These are phyloP conservation scores for Linum tenue DNA, from an alignment of 345 rosid species.

Conservation along the genomic window DNA sequence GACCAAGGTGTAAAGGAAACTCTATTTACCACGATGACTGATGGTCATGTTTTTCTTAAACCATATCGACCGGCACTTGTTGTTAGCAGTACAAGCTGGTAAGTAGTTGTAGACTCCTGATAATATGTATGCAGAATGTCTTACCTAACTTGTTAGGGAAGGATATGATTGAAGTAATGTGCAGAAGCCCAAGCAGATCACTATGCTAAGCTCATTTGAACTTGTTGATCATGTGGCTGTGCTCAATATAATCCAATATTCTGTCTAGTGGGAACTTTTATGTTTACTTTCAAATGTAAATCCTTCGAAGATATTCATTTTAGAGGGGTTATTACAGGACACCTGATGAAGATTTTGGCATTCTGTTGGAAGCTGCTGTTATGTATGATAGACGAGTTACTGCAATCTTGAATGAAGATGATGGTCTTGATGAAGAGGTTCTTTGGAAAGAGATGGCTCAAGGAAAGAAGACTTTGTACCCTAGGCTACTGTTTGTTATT, in stretches of 20 bases:
- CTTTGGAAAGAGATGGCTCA: conserved; percentile 41
- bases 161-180: background rate
- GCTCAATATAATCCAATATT: no score
- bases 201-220: no score
- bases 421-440: conserved; percentile 31
- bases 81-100: conserved; percentile 99
- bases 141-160: background rate
- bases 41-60: conserved; percentile 39
- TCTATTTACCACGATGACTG: conserved; percentile 41
- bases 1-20: conserved; percentile 37
- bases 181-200: no score
- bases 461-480: conserved; percentile 46
- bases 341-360: conserved; percentile 92
- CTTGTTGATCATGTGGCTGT: no score
- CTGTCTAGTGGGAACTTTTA: background rate
- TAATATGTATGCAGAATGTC: background rate
- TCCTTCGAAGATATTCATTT: conserved; percentile 1
- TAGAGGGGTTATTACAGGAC: conserved; percentile 47
- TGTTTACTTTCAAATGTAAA: background rate
- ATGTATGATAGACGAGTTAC: conserved; percentile 94
- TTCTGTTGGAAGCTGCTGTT: conserved; percentile 90
- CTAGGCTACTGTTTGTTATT: conserved; percentile 74
- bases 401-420: conserved; percentile 60
- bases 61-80: conserved; percentile 80
- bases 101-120: conserved; percentile 11